These are phyloP conservation scores for Hypoxylon sp. DNA, from an alignment of 2,329 filamentous ascomycete species.

Conservation along the genomic window DNA sequence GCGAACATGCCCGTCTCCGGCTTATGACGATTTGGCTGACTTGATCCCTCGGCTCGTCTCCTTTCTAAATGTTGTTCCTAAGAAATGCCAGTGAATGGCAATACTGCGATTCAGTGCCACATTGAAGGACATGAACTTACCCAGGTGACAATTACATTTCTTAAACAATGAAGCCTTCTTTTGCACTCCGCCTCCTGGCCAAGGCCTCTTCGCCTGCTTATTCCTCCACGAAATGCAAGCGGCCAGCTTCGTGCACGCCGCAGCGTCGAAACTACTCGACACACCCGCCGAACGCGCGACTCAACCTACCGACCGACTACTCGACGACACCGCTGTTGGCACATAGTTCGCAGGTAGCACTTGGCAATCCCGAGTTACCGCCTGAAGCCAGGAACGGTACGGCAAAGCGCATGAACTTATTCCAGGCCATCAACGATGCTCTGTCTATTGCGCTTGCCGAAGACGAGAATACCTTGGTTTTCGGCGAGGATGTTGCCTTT, in stretches of 20 bases:
- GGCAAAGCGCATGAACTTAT: slow-evolving; percentile 90
- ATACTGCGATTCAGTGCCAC: no score
- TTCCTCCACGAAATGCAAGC: slow-evolving; percentile 9
- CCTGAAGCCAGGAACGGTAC: slow-evolving; percentile 69
- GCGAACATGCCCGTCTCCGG: slow-evolving; percentile 29
- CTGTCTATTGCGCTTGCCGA: slow-evolving; percentile 81
- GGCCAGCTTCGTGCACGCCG: slow-evolving; percentile 2
- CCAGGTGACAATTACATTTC: slow-evolving; percentile 7
- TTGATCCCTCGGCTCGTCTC: slow-evolving; percentile 18
- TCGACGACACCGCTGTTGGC: slow-evolving; percentile 80
- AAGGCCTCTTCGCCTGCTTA: slow-evolving; percentile 31
- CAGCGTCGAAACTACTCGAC: slow-evolving; percentile 57
- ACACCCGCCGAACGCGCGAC: slow-evolving; percentile 65
- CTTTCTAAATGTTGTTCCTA: slow-evolving; percentile 12
- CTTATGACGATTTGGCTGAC: slow-evolving; percentile 35
- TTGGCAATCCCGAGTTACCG: slow-evolving; percentile 76
- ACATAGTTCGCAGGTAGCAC: slow-evolving; percentile 77
- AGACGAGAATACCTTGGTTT: slow-evolving; percentile 87
- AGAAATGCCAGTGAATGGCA: slow-evolving; percentile 4
- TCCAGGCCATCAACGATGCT: slow-evolving; percentile 92
- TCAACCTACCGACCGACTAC: slow-evolving; percentile 92
- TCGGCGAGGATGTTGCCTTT: slow-evolving; percentile 97
- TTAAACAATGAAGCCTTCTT: slow-evolving; percentile 39
- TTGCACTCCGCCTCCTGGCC: slow-evolving; percentile 35
- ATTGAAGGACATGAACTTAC: slow-evolving; percentile 30